phyloP scores from a whole-genome alignment of 495 filamentous ascomycete species.

The Xylaria nigripes region DNA sequence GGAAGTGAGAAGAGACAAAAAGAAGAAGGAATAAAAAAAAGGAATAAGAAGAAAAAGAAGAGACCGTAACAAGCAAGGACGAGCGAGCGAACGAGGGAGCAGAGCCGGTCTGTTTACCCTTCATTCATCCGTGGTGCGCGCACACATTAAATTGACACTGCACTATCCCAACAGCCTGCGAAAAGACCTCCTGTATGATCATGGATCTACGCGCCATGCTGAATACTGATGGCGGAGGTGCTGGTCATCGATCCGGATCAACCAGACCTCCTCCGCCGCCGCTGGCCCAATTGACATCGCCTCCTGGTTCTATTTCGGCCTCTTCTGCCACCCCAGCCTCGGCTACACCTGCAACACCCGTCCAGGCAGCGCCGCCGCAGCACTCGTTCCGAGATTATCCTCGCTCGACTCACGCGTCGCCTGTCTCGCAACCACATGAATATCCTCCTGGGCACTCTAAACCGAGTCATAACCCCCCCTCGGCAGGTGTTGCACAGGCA shows the following conservation, averaged over 20 bases:
- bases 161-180: not conserved
- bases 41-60: not conserved
- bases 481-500: slow-evolving; percentile 14
- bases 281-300: slow-evolving; percentile 15
- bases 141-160: not conserved
- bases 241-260: slow-evolving; percentile 20
- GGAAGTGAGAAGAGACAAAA: not conserved
- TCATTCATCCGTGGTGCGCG: not conserved
- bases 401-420: slow-evolving; percentile 37
- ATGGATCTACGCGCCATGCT: slow-evolving; percentile 54
- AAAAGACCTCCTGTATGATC: slow-evolving; percentile 19
- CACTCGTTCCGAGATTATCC: slow-evolving; percentile 42
- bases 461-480: slow-evolving; percentile 20
- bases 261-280: slow-evolving; percentile 17
- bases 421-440: slow-evolving; percentile 23
- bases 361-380: slow-evolving; percentile 32
- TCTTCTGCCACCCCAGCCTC: slow-evolving; percentile 17
- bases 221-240: slow-evolving; percentile 38
- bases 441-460: slow-evolving; percentile 29
- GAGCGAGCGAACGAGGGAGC: not conserved
- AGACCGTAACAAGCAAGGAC: not conserved
- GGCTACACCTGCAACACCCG: slow-evolving; percentile 40
- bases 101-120: not conserved
- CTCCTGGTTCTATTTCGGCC: slow-evolving; percentile 6
- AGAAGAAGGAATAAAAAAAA: not conserved